Evolutionary conservation across 2,329 filamentous ascomycete species (phyloP).

Genomic region (Colletotrichum simmondsii): DNA sequence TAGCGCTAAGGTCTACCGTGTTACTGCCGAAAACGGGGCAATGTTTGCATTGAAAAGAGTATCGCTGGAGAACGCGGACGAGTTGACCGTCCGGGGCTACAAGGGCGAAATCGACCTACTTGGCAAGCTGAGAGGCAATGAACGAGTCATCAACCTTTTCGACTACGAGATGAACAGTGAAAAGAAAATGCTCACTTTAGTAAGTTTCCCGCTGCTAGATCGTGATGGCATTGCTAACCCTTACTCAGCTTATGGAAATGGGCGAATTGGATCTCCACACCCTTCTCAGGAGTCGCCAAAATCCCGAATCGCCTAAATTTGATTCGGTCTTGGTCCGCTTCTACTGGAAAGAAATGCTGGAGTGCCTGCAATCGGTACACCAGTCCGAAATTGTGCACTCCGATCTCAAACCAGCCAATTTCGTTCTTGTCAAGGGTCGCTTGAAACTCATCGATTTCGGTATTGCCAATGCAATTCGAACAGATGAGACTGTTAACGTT

Average conservation of each 20-base stretch:
- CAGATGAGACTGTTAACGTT: constrained; percentile 95
- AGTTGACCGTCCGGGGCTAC: constrained; percentile 83
- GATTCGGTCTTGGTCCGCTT: constrained; percentile 94
- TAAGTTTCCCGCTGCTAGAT: constrained; percentile 54
- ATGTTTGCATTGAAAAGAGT: constrained; percentile 95
- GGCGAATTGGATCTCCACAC: constrained; percentile 94
- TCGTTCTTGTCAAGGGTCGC: constrained; percentile 88
- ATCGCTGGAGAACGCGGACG: constrained; percentile 89
- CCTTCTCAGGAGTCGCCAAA: constrained; percentile 79
- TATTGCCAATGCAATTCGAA: constrained; percentile 96
- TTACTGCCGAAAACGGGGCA: constrained; percentile 96
- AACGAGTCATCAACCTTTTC: constrained; percentile 89
- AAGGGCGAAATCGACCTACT: constrained; percentile 96
- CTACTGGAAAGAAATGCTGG: constrained; percentile 99
- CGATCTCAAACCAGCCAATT: constrained; percentile 96
- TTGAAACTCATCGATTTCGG: constrained; percentile 98
- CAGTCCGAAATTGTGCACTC: constrained; percentile 94
- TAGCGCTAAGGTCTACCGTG: constrained; percentile 93
- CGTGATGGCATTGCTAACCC: not conserved
- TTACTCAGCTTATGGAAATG: constrained; percentile 89
- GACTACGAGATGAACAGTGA: constrained; percentile 95
- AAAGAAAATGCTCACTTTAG: constrained; percentile 85
- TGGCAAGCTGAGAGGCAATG: constrained; percentile 82
- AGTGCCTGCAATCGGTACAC: constrained; percentile 92
- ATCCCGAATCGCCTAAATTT: constrained; percentile 78